Percentiles rank a stretch among this genome's conserved stretches.
Evolutionary conservation across 1,139 yeast species (phyloP).

Genomic region (Yamadazyma sp.): DNA sequence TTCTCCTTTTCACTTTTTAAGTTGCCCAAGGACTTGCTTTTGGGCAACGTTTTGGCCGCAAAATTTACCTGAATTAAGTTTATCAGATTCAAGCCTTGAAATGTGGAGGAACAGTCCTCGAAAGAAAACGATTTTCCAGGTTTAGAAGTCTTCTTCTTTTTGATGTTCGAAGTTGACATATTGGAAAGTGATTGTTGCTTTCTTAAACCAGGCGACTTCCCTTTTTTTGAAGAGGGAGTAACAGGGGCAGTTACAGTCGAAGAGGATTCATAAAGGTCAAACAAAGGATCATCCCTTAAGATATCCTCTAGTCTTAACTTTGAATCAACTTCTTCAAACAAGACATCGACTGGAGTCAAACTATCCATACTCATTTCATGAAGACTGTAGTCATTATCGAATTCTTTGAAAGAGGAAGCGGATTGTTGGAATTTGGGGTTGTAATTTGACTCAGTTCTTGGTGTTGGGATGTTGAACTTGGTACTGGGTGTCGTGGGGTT

Average conservation of each 20-base stretch:
- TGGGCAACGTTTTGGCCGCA: background rate
- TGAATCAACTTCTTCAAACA: conserved; percentile 7
- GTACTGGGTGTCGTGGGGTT: conserved; percentile 4
- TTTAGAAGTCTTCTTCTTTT: conserved; percentile 7
- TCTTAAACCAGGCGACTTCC: background rate
- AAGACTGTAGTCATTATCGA: background rate
- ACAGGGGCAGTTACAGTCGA: conserved; percentile 3
- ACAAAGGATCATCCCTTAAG: conserved; percentile 16
- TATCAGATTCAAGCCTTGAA: conserved; percentile 17
- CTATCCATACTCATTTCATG: conserved; percentile 12
- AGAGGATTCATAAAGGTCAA: background rate
- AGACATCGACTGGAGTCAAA: conserved; percentile 18
- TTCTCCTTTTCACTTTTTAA: background rate
- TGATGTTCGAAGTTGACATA: background rate
- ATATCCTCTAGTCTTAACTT: conserved; percentile 15
- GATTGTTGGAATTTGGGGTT: background rate
- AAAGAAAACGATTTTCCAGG: conserved; percentile 21
- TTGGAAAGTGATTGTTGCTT: conserved; percentile 3
- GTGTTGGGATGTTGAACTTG: conserved; percentile 13
- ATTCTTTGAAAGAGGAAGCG: conserved; percentile 2
- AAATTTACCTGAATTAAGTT: conserved; percentile 8
- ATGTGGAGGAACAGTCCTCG: conserved; percentile 29
- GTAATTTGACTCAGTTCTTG: conserved; percentile 9
- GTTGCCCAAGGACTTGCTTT: conserved; percentile 2
- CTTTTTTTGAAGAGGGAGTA: background rate